Conservation (phyloP, 1,284 basidiomycete genomes). For the Cutaneotrichosporon sp. region DNA sequence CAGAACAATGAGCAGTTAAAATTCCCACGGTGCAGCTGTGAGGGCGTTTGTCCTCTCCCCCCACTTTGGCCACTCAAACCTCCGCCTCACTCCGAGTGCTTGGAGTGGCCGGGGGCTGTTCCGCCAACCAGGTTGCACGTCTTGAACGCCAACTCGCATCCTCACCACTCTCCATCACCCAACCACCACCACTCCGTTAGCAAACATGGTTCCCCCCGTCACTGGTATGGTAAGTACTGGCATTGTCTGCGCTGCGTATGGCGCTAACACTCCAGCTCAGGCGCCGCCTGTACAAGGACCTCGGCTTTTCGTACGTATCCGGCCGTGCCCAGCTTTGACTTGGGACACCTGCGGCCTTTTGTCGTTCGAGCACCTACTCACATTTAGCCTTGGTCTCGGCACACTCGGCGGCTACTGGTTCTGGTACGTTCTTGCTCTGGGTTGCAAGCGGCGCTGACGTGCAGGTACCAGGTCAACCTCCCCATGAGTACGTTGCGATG, state of each 20-base stretch:
- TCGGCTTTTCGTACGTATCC: conserved; percentile 7
- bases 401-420: conserved; percentile 15
- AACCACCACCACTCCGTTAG: conserved; percentile 10
- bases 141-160: neutral
- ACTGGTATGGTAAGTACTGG: conserved; percentile 18
- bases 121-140: conserved; percentile 8
- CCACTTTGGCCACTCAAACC: neutral
- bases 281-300: conserved; percentile 14
- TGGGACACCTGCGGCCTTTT: too few species aligned
- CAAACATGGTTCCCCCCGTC: conserved; percentile 16
- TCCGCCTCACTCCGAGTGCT: neutral
- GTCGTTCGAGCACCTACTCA: neutral
- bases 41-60: neutral
- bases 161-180: neutral
- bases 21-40: neutral
- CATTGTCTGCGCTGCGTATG: too few species aligned
- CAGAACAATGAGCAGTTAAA: neutral
- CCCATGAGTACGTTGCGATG: conserved; percentile 14
- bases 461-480: conserved; percentile 17
- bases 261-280: conserved; percentile 12
- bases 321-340: neutral
- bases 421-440: conserved; percentile 11
- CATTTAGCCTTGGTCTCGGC: conserved; percentile 15
- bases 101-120: neutral
- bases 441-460: neutral